These are phyloP conservation scores for Paramecium sonneborni DNA, from an alignment of 73 alveolate genomes.

Conservation along the genomic window DNA sequence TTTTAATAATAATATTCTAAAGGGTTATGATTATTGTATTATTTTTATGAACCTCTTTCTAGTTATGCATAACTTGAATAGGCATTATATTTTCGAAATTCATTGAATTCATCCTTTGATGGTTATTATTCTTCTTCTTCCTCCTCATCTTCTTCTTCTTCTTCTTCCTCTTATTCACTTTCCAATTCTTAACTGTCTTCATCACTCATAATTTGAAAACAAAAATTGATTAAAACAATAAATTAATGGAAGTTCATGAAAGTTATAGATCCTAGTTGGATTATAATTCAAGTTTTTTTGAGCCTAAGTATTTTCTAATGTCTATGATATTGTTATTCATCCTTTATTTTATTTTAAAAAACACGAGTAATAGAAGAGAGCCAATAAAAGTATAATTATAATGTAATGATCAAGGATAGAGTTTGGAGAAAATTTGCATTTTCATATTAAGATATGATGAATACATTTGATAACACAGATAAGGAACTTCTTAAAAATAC, in stretches of 20 bases:
- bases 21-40: not conserved
- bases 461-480: not conserved
- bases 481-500: not conserved
- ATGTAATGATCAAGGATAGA: not conserved
- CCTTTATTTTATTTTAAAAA: not conserved
- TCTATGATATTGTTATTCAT: not conserved
- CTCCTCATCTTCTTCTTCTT: conserved; percentile 37
- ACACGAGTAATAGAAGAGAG: not conserved
- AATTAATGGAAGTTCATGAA: not conserved
- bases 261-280: not conserved
- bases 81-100: conserved; percentile 9
- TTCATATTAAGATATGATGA: not conserved
- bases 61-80: conserved; percentile 24
- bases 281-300: not conserved
- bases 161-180: conserved; percentile 16
- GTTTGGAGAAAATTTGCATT: conserved; percentile 8
- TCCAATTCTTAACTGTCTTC: conserved; percentile 54
- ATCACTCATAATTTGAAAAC: not conserved
- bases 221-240: not conserved
- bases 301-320: not conserved
- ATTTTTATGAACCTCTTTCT: not conserved
- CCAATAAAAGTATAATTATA: not conserved
- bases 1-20: conserved; percentile 20
- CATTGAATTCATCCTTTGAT: conserved; percentile 40
- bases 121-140: conserved; percentile 14